Evolutionary conservation across 768 basidiomycete species (phyloP).

Genomic region (Agaricus sinodeliciosus): DNA sequence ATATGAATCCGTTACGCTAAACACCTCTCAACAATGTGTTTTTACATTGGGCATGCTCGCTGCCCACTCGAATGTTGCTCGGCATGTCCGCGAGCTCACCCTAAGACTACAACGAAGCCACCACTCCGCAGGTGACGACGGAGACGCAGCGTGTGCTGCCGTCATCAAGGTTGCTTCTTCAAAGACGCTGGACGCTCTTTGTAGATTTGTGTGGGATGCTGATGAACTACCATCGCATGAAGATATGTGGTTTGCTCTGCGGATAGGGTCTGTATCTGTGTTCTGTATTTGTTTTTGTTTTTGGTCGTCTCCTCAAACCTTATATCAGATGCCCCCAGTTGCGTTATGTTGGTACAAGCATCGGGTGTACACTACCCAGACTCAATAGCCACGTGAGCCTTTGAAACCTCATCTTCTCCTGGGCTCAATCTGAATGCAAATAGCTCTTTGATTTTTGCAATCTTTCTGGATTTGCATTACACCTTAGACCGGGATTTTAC

Average conservation of each 20-base stretch:
- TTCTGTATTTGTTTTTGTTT: background rate
- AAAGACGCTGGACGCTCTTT: conserved; percentile 52
- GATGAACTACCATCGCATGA: conserved; percentile 62
- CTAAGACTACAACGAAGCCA: conserved; percentile 33
- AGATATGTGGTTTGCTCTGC: conserved; percentile 74
- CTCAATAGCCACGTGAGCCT: conserved; percentile 56
- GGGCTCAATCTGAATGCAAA: background rate
- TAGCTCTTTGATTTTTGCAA: conserved; percentile 67
- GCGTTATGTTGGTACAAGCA: conserved; percentile 51
- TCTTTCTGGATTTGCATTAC: conserved; percentile 56
- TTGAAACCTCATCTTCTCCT: conserved; percentile 4
- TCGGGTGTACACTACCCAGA: conserved; percentile 54
- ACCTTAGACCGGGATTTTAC: conserved; percentile 57
- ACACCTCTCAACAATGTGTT: conserved; percentile 51
- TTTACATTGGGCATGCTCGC: conserved; percentile 61
- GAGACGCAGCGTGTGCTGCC: conserved; percentile 41
- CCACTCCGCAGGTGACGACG: conserved; percentile 20
- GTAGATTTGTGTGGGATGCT: conserved; percentile 65
- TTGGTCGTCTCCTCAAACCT: conserved; percentile 1
- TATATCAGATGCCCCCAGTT: conserved; percentile 56
- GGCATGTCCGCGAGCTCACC: conserved; percentile 58
- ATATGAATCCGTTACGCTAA: conserved; percentile 52
- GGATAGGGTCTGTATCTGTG: conserved; percentile 44
- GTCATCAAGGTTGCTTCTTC: conserved; percentile 43
- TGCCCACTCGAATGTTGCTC: conserved; percentile 46